phyloP scores from a whole-genome alignment of 2,329 filamentous ascomycete species.

The Apiospora malaysiana region DNA sequence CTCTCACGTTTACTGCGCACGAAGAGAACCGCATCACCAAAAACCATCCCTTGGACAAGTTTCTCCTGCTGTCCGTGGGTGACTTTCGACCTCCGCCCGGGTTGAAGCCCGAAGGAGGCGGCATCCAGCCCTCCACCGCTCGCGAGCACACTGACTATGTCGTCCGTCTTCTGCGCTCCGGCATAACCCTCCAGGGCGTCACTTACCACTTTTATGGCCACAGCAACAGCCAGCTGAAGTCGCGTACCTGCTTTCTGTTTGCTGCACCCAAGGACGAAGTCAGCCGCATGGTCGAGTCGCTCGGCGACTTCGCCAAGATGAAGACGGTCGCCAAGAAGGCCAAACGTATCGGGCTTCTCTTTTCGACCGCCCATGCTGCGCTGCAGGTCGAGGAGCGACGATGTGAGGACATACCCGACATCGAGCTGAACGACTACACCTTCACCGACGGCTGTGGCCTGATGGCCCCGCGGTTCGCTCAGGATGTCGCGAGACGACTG shows the following conservation, averaged over 20 bases:
- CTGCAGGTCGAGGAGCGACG: constrained; percentile 40
- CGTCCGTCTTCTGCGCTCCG: constrained; percentile 40
- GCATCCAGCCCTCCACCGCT: constrained; percentile 34
- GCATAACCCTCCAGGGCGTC: constrained; percentile 42
- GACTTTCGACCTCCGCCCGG: constrained; percentile 38
- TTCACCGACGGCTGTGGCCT: constrained; percentile 51
- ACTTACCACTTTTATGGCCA: constrained; percentile 50
- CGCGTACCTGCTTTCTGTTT: constrained; percentile 46
- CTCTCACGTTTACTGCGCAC: constrained; percentile 34
- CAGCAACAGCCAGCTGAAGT: constrained; percentile 51
- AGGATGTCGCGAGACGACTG: constrained; percentile 39
- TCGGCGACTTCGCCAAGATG: constrained; percentile 48
- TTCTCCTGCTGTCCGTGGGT: constrained; percentile 43
- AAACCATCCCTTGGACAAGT: constrained; percentile 36
- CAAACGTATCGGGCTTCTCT: constrained; percentile 49
- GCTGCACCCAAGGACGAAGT: constrained; percentile 43
- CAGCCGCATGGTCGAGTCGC: constrained; percentile 39
- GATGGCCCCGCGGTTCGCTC: constrained; percentile 41
- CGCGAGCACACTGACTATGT: constrained; percentile 45
- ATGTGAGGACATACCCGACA: constrained; percentile 46
- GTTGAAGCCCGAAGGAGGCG: constrained; percentile 22
- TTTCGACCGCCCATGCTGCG: constrained; percentile 43
- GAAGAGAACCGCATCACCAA: constrained; percentile 41
- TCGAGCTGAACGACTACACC: constrained; percentile 40
- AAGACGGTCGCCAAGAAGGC: constrained; percentile 50